Conservation (phyloP, 352 stramenopile genomes). For the Phytophthora macrochlamydospora region DNA sequence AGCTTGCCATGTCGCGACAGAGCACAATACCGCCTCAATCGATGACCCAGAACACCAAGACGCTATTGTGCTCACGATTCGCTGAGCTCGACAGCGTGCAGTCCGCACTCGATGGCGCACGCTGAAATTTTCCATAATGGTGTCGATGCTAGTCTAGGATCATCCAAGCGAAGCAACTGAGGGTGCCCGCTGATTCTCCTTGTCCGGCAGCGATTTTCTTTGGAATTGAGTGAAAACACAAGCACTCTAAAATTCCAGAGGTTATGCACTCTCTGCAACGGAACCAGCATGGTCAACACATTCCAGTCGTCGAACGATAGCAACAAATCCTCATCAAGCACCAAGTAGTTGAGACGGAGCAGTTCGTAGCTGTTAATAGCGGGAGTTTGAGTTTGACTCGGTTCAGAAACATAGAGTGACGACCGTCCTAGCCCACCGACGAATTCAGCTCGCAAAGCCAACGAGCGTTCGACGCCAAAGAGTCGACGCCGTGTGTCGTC, state of each 20-base stretch:
- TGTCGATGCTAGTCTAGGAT: not conserved
- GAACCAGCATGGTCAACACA: not conserved
- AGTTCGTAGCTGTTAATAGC: not conserved
- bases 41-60: no score
- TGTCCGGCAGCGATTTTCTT: not conserved
- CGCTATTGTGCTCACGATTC: no score
- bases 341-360: not conserved
- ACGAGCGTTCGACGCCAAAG: not conserved
- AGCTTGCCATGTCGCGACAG: conserved; percentile 4
- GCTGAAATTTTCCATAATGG: conserved; percentile 13
- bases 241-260: not conserved
- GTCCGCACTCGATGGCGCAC: conserved; percentile 6
- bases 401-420: not conserved
- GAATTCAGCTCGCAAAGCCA: not conserved
- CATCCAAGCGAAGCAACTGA: conserved; percentile 10
- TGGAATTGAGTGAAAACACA: not conserved
- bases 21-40: no score
- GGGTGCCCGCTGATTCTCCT: conserved; percentile 5
- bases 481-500: not conserved
- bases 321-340: not conserved
- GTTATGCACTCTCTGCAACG: not conserved
- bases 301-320: not conserved
- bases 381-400: not conserved
- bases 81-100: not conserved
- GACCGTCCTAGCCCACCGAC: not conserved